A percentile compares a stretch with the other conserved stretches of the same genome.
Conservation (phyloP, 2,329 filamentous ascomycete species). For the Cytospora piceae region DNA sequence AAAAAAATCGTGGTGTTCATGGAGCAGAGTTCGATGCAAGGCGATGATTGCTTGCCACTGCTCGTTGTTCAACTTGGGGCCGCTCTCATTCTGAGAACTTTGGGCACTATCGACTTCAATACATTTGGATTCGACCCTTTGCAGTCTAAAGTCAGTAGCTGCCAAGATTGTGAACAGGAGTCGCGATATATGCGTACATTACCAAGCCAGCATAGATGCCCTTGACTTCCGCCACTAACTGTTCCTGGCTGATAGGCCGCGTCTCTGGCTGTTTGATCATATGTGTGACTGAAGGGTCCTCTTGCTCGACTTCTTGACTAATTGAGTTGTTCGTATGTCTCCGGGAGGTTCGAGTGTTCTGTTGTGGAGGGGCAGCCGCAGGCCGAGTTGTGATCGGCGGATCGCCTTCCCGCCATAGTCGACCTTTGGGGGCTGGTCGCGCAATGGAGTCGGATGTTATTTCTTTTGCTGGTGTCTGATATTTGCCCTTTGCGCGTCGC, state of each 20-base stretch:
- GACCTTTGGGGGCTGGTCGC: conserved; percentile 9
- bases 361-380: conserved; percentile 4
- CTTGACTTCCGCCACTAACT: conserved; percentile 80
- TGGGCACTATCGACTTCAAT: conserved; percentile 77
- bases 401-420: conserved; percentile 23
- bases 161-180: neutral
- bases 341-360: neutral
- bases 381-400: conserved; percentile 4
- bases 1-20: conserved; percentile 87
- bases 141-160: neutral
- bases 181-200: conserved; percentile 49
- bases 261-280: conserved; percentile 61
- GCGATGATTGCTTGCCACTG: conserved; percentile 86
- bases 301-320: conserved; percentile 20
- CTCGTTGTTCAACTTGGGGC: conserved; percentile 58
- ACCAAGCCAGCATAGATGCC: conserved; percentile 81
- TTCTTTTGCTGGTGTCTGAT: conserved; percentile 1
- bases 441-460: conserved; percentile 16
- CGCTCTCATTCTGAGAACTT: conserved; percentile 48
- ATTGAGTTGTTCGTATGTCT: neutral
- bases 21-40: conserved; percentile 76
- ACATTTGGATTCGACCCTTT: conserved; percentile 75
- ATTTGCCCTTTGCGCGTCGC: neutral
- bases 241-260: conserved; percentile 72
- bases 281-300: conserved; percentile 27